These are phyloP conservation scores for Somion occarium DNA, from an alignment of 1,284 basidiomycete genomes.

Conservation along the genomic window DNA sequence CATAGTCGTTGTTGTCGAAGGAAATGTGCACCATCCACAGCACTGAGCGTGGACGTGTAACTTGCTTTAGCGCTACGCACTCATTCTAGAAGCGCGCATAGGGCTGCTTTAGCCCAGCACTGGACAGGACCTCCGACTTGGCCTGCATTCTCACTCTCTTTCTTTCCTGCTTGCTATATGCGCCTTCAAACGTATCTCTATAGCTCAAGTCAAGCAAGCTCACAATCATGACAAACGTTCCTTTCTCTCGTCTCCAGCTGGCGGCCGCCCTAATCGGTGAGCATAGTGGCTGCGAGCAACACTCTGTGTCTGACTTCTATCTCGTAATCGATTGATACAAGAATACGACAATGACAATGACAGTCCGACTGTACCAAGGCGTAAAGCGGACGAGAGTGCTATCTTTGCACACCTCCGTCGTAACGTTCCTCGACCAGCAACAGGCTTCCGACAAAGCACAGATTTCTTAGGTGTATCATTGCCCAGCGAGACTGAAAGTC, in stretches of 20 bases:
- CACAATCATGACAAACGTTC: conserved; percentile 13
- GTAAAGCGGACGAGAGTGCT: conserved; percentile 75
- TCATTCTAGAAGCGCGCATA: background rate
- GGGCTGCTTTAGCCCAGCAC: background rate
- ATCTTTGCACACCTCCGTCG: conserved; percentile 73
- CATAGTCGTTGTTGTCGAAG: conserved; percentile 18
- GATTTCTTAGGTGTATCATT: conserved; percentile 67
- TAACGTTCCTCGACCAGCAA: conserved; percentile 37
- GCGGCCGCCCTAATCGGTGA: conserved; percentile 75
- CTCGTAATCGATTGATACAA: conserved; percentile 22
- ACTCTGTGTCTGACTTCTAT: background rate
- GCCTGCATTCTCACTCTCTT: background rate
- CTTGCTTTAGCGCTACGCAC: background rate
- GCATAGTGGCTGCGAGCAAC: conserved; percentile 10
- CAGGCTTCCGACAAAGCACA: conserved; percentile 41
- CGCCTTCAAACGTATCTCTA: background rate
- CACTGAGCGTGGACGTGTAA: conserved; percentile 16
- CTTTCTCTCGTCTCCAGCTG: conserved; percentile 76
- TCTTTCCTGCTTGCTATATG: background rate
- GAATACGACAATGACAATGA: conserved; percentile 81
- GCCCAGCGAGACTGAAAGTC: conserved; percentile 51
- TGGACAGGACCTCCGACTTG: background rate
- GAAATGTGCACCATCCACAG: conserved; percentile 2
- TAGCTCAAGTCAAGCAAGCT: background rate
- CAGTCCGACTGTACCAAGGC: conserved; percentile 52